phyloP scores from a whole-genome alignment of 352 stramenopile species.

The Sclerospora graminicola region DNA sequence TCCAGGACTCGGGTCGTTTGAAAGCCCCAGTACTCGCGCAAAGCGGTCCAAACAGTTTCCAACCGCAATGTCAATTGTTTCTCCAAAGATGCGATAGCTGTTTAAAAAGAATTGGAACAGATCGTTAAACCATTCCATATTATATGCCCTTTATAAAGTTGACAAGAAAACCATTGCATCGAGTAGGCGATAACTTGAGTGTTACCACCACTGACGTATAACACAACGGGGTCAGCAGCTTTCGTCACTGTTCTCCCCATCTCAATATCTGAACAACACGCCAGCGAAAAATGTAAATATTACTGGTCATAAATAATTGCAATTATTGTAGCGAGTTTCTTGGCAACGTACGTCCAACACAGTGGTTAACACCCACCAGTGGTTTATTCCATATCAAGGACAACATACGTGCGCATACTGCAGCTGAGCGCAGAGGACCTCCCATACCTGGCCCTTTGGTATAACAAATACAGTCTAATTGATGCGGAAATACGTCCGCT shows the following conservation, averaged over 20 bases:
- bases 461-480: constrained; percentile 93
- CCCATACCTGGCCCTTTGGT: constrained; percentile 98
- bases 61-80: too few species aligned
- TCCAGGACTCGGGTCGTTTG: constrained; percentile 96
- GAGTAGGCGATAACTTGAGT: constrained; percentile 93
- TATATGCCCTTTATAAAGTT: too few species aligned
- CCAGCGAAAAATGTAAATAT: constrained; percentile 4
- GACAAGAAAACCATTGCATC: constrained; percentile 85
- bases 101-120: too few species aligned
- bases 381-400: constrained; percentile 93
- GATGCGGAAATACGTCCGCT: constrained; percentile 70
- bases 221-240: constrained; percentile 91
- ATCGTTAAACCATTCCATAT: too few species aligned
- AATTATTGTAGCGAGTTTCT: constrained; percentile 1
- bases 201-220: constrained; percentile 99
- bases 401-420: constrained; percentile 91
- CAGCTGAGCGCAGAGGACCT: constrained; percentile 93
- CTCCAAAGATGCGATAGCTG: constrained; percentile 98
- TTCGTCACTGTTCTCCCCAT: constrained; percentile 98
- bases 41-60: too few species aligned
- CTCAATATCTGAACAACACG: constrained; percentile 90
- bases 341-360: constrained; percentile 86
- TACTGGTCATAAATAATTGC: neutral
- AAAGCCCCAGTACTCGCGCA: constrained; percentile 91
- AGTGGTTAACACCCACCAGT: constrained; percentile 98